Evolutionary conservation across 176 grass and related monocot genomes (phyloP), one percentile per base, ranked within the genome.

Genomic region (Bothriochloa decipiens): DNA sequence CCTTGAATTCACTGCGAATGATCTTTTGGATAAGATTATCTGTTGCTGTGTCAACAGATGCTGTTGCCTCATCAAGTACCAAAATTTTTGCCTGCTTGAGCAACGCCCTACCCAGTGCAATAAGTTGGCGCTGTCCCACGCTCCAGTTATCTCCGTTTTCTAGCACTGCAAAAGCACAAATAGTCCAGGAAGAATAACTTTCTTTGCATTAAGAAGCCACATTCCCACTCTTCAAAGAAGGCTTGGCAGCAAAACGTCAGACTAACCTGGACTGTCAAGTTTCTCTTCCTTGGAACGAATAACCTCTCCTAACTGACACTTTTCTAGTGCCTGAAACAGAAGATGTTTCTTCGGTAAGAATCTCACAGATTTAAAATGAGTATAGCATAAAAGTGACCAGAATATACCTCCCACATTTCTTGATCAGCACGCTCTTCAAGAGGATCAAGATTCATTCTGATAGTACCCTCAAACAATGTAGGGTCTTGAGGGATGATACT

Each of bases 101-200:
- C 83, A 96, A 78, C 10, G 96, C 96, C 77, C 96, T 93, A 17
- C 96, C 96, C 22, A 99, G 20, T 22, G 96, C 92, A 82, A 99
- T 91, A 85, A 99, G 96, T 60, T 99, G 96, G n/a, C 96, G 87
- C 37, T 99, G 96, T 39, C 96, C 96, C 45, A 96, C 96, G 72
- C 96, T 99, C 96, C 96, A 99, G 89, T 99, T 99, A 47, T 99
- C 96, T 60, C 96, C 96, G 79, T 96, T 99, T 87, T 99, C 96
- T 60, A 91, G 49, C 29, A 99, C 96, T 99, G 86, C 28, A 92
- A 72, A 79, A 81, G 72, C 61, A 81, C 52, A 55, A 2, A 71
- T 57, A 28, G 17, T 36, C 46, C 68, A 76, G 27, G 39, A n/a
- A 77, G 43, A 82, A 46, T 41, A 62, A 64, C 3, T 64, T 84